phyloP scores from a whole-genome alignment of 345 rosid genomes.

The Sonneratia alba region DNA sequence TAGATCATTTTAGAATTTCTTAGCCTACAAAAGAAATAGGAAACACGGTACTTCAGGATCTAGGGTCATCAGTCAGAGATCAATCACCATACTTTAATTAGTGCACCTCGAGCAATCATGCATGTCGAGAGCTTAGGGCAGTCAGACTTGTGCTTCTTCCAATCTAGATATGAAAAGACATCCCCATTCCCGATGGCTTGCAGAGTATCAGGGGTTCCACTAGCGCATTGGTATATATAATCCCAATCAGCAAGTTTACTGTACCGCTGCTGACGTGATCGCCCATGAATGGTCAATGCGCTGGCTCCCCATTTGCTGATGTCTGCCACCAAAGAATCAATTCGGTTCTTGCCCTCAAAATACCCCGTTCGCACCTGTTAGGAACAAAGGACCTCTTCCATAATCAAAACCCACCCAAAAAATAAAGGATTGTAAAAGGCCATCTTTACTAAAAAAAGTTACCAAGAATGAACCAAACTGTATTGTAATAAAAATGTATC shows the following conservation, averaged over 20 bases:
- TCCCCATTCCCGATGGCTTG: constrained; percentile 91
- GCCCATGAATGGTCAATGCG: constrained; percentile 86
- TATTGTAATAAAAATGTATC: background rate
- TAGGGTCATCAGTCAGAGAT: background rate
- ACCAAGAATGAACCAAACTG: background rate
- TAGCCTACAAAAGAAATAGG: background rate
- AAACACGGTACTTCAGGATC: background rate
- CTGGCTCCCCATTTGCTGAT: constrained; percentile 75
- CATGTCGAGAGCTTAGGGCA: constrained; percentile 69
- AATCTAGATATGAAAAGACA: constrained; percentile 64
- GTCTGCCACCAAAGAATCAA: constrained; percentile 68
- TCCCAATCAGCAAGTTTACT: constrained; percentile 94
- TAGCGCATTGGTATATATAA: constrained; percentile 62
- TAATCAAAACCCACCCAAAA: constrained; percentile 8
- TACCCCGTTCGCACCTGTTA: constrained; percentile 75
- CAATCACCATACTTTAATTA: constrained; percentile 48
- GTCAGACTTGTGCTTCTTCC: constrained; percentile 71
- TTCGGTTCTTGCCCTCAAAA: constrained; percentile 70
- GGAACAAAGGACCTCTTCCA: background rate
- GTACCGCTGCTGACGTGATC: constrained; percentile 89
- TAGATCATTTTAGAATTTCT: background rate
- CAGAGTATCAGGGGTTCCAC: constrained; percentile 45
- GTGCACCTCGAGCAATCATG: constrained; percentile 96
- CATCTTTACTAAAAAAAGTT: background rate
- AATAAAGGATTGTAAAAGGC: background rate